Evolutionary conservation across 2,329 filamentous ascomycete genomes (phyloP), one percentile per base, ranked within the genome.

Genomic region (Plectosphaerella sp.): DNA sequence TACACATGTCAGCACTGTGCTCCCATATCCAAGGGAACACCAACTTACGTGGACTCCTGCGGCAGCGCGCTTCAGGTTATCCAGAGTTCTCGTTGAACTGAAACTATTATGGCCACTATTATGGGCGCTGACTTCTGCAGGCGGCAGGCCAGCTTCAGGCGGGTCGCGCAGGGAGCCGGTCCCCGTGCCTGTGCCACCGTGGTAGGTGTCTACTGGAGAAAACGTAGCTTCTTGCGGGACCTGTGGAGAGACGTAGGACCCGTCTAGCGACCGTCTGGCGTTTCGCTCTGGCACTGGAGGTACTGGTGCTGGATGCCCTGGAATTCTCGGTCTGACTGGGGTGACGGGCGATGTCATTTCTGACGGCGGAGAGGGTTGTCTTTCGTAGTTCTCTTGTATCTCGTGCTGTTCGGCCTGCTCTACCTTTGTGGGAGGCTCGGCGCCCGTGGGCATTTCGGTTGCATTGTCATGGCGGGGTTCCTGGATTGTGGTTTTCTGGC

Each of bases 21-120:
- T 35, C 39, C 20, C 5, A 14, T 8, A 14, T 8, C 16, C 8
- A 28, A 18, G 18, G 15, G 18, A 16, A 25, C 9, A 18, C 25
- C 5, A 25, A 37, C 52, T 22, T 54, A 54, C 50, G 37, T 55
- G 54, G 41, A 56, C 54, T 45, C 59, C 57, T 8, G 53, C 49
- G 6, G 52, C 51, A 15, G 52, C 53, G 8, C 22, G 54, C 46
- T 55, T 55, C 5, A 54, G 16, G 28, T 48, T 53, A 24, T 54
- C 50, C 41, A 54, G 22, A 15, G 50, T 53, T 15, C 25, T 48
- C 25, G 18, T 20, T 41, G 47, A 41, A 14, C 20, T 24, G 11
- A 48, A 16, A 12, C 47, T 35, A 7, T 41, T 48, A 41, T 18
- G 47, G 39, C 35, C 6, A 5, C 7, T 48, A 41, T 50, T 11